These are phyloP conservation scores for Solanum bulbocastanum DNA, from an alignment of 257 asterid species.

Conservation along the genomic window DNA sequence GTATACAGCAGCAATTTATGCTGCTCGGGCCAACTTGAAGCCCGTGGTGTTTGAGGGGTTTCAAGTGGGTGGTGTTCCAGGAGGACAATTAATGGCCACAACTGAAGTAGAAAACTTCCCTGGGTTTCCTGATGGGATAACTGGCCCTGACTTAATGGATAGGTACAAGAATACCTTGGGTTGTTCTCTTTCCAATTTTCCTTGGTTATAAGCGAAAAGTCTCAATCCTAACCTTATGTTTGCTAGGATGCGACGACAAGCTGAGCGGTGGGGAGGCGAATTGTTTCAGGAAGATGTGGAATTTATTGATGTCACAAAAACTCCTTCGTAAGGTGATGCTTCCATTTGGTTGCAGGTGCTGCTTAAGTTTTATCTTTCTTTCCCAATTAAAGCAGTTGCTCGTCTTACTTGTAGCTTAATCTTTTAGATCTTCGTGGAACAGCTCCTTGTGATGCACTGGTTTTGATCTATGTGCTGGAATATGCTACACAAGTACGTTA, in stretches of 20 bases:
- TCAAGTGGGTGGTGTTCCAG: slow-evolving; percentile 96
- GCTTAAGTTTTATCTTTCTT: neutral
- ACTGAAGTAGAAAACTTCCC: slow-evolving; percentile 96
- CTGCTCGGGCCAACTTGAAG: slow-evolving; percentile 86
- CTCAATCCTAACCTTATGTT: neutral
- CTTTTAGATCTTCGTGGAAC: neutral
- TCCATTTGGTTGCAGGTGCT: neutral
- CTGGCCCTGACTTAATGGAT: slow-evolving; percentile 98
- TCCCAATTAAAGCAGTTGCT: neutral
- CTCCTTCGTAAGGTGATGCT: slow-evolving; percentile 84
- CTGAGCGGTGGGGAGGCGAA: slow-evolving; percentile 98
- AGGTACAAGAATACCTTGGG: slow-evolving; percentile 28
- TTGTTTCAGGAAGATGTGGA: slow-evolving; percentile 90
- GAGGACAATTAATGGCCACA: slow-evolving; percentile 96
- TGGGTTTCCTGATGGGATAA: slow-evolving; percentile 93
- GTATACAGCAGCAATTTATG: slow-evolving; percentile 91
- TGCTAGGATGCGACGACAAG: slow-evolving; percentile 72
- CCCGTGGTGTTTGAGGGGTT: slow-evolving; percentile 90
- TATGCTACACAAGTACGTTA: neutral
- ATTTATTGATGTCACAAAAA: slow-evolving; percentile 55
- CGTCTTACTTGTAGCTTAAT: neutral
- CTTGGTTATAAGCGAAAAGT: neutral
- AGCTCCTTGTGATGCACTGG: neutral
- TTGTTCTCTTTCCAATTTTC: neutral
- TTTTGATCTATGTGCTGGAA: neutral